Conservation (phyloP, 108 stramenopile genomes). For the Craspedostauros australis region DNA sequence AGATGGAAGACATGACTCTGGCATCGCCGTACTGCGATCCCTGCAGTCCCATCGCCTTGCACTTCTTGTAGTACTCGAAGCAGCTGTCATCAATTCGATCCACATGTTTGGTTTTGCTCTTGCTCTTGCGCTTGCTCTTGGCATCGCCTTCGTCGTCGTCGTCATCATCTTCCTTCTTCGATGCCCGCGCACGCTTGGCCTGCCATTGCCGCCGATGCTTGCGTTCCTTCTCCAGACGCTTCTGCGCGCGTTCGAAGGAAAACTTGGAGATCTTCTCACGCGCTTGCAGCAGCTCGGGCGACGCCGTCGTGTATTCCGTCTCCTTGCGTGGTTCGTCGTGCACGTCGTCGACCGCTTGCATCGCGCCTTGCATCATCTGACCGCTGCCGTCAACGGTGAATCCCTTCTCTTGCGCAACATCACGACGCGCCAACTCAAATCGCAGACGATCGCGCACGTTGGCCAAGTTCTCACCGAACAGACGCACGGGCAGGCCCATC, state of each 20-base stretch:
- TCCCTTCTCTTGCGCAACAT: conserved; percentile 43
- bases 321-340: conserved; percentile 43
- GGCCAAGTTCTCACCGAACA: conserved; percentile 90
- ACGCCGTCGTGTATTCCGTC: conserved; percentile 86
- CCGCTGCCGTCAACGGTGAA: conserved; percentile 3
- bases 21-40: conserved; percentile 83
- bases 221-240: conserved; percentile 67
- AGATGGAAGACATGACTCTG: conserved; percentile 55
- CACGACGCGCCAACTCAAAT: conserved; percentile 51
- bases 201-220: conserved; percentile 46
- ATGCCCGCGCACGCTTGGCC: conserved; percentile 40
- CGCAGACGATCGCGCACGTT: conserved; percentile 81
- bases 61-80: conserved; percentile 37
- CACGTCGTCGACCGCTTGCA: conserved; percentile 14
- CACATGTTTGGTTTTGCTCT: conserved; percentile 26
- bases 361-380: conserved; percentile 1
- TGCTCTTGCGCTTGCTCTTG: conserved; percentile 14
- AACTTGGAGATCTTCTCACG: conserved; percentile 60
- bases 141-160: conserved; percentile 13
- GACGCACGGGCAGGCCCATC: conserved; percentile 67
- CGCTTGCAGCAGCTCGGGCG: conserved; percentile 68
- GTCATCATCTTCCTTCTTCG: conserved; percentile 23
- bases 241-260: conserved; percentile 61
- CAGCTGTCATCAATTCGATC: conserved; percentile 52
- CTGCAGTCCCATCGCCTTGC: conserved; percentile 58